Percentiles rank a stretch among this genome's conserved stretches.
Evolutionary conservation across 2,329 filamentous ascomycete species (phyloP).

Genomic region (Bimuria novae-zelandiae): DNA sequence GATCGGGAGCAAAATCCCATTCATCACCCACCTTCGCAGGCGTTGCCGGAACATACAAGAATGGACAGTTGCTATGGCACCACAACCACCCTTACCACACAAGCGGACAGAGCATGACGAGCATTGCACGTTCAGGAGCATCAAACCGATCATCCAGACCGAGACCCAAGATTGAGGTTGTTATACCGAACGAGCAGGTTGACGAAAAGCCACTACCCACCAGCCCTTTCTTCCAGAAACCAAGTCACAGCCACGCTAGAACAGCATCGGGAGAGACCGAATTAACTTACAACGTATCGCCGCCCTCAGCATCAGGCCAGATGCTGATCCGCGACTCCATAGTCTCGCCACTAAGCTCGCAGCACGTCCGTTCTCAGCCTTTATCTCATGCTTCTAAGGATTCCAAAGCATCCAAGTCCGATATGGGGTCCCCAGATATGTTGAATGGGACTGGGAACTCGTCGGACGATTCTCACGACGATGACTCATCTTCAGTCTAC

Average conservation of each 20-base stretch:
- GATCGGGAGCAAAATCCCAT: conserved; percentile 32
- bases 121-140: conserved; percentile 10
- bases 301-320: conserved; percentile 33
- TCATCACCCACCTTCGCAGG: conserved; percentile 27
- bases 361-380: conserved; percentile 19
- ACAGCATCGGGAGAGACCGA: conserved; percentile 26
- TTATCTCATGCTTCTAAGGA: conserved; percentile 23
- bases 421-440: conserved; percentile 18
- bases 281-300: conserved; percentile 34
- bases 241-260: conserved; percentile 25
- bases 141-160: conserved; percentile 21
- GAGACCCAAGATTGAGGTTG: conserved; percentile 42
- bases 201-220: conserved; percentile 36
- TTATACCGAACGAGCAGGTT: conserved; percentile 40
- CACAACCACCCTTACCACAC: conserved; percentile 16
- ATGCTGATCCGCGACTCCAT: conserved; percentile 31
- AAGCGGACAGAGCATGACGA: conserved; percentile 14
- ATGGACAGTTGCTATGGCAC: conserved; percentile 51
- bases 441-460: conserved; percentile 29
- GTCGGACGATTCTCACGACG: conserved; percentile 42
- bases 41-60: conserved; percentile 52
- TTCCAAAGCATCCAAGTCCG: conserved; percentile 16
- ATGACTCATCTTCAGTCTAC: conserved; percentile 46
- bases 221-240: conserved; percentile 31
- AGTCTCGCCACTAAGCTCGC: conserved; percentile 36